A percentile compares a stretch with the other conserved stretches of the same genome.
Conservation (phyloP, 306 rosid genomes). For the Cucurbita pepo region DNA sequence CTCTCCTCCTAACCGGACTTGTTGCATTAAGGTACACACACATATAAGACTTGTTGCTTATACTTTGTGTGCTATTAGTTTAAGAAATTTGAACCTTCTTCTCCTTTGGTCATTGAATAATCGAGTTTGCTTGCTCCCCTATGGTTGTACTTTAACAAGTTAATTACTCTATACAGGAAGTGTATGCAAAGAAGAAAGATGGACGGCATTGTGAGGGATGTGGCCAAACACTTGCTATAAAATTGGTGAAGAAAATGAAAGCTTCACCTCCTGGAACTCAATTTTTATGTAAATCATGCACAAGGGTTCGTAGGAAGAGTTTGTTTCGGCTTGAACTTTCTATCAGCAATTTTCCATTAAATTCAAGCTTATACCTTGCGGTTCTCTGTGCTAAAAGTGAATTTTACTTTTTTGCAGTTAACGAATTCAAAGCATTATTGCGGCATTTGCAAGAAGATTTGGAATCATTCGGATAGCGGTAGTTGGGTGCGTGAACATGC, state of each 20-base stretch:
- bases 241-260: conserved; percentile 42
- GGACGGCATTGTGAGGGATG: conserved; percentile 67
- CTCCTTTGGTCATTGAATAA: not conserved
- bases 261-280: conserved; percentile 37
- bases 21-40: conserved; percentile 10
- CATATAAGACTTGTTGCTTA: not conserved
- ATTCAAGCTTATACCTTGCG: not conserved
- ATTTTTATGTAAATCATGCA: conserved; percentile 66
- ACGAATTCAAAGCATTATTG: conserved; percentile 79
- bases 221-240: conserved; percentile 43
- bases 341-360: not conserved
- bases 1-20: conserved; percentile 35
- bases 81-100: not conserved
- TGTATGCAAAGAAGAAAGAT: conserved; percentile 37
- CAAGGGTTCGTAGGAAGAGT: conserved; percentile 36
- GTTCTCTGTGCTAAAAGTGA: conserved; percentile 7
- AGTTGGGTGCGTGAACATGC: conserved; percentile 74
- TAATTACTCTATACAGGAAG: conserved; percentile 33
- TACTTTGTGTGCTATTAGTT: not conserved
- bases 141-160: conserved; percentile 10
- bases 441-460: conserved; percentile 94
- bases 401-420: conserved; percentile 34
- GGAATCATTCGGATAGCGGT: conserved; percentile 91
- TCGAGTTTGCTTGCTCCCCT: not conserved
- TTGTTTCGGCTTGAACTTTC: conserved; percentile 9